phyloP scores from a whole-genome alignment of 2,329 filamentous ascomycete species.

The Pochonia chlamydosporia region DNA sequence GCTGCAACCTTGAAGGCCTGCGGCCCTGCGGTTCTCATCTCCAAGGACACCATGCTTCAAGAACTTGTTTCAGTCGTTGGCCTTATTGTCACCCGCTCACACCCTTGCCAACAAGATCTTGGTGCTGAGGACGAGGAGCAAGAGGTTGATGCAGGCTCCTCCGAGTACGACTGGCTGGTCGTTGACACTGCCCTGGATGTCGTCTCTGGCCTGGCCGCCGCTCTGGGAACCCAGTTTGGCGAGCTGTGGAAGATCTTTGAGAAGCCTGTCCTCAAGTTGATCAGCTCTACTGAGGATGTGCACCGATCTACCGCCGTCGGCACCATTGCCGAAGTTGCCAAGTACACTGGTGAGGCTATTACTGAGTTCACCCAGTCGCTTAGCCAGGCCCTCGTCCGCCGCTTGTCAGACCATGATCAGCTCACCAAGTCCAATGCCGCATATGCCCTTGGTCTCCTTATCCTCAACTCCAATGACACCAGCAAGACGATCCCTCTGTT shows the following conservation, averaged over 20 bases:
- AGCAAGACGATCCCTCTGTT: slow-evolving; percentile 67
- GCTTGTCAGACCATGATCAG: slow-evolving; percentile 80
- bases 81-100: slow-evolving; percentile 79
- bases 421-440: slow-evolving; percentile 95
- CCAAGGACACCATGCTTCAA: slow-evolving; percentile 62
- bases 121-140: slow-evolving; percentile 73
- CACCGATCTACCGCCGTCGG: slow-evolving; percentile 89
- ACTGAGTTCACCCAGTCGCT: slow-evolving; percentile 74
- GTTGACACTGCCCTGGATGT: slow-evolving; percentile 93
- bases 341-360: slow-evolving; percentile 75
- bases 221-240: slow-evolving; percentile 73
- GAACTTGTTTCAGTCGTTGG: slow-evolving; percentile 71
- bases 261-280: slow-evolving; percentile 83
- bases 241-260: slow-evolving; percentile 96
- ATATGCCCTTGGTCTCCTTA: slow-evolving; percentile 81
- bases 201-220: slow-evolving; percentile 74
- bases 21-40: slow-evolving; percentile 76
- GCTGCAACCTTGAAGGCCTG: slow-evolving; percentile 86
- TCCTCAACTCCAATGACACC: slow-evolving; percentile 72
- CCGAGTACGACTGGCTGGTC: slow-evolving; percentile 96
- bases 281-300: slow-evolving; percentile 75
- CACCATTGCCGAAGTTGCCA: slow-evolving; percentile 84
- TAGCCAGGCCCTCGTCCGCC: slow-evolving; percentile 76
- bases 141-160: slow-evolving; percentile 68
- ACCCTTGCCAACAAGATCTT: slow-evolving; percentile 88